A percentile compares a stretch with the other conserved stretches of the same genome.
Conservation (phyloP, 768 basidiomycete genomes). For the Tylopilus sp. region DNA sequence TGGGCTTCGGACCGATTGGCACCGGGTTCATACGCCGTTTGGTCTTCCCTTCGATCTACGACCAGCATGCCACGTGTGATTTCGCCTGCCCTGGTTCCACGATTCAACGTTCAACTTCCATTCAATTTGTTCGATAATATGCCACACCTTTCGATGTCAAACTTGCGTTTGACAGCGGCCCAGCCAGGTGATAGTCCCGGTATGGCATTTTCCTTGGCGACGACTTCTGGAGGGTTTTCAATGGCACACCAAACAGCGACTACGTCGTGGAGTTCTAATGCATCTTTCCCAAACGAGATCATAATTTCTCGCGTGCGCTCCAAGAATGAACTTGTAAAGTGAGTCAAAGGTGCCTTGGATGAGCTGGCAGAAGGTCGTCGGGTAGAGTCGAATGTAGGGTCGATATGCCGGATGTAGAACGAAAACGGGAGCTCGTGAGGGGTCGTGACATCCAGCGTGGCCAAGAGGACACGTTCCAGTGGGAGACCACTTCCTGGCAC, state of each 20-base stretch:
- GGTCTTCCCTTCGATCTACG: conserved; percentile 69
- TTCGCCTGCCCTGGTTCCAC: conserved; percentile 63
- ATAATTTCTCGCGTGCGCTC: conserved; percentile 74
- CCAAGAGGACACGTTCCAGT: conserved; percentile 61
- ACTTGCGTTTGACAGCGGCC: conserved; percentile 48
- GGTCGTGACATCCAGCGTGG: conserved; percentile 83
- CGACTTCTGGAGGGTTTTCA: conserved; percentile 53
- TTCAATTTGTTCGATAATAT: neutral
- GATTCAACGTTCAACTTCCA: neutral
- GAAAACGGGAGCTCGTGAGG: conserved; percentile 75
- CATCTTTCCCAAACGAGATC: conserved; percentile 77
- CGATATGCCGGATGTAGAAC: conserved; percentile 54
- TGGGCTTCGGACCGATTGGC: conserved; percentile 64
- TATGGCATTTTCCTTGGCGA: conserved; percentile 22
- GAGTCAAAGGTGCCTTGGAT: conserved; percentile 57
- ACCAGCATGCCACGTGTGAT: conserved; percentile 86
- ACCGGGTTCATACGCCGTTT: conserved; percentile 62
- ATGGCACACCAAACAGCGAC: conserved; percentile 87
- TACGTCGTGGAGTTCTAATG: conserved; percentile 88
- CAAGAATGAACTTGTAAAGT: conserved; percentile 80
- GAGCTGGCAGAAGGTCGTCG: conserved; percentile 42
- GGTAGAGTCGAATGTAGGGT: conserved; percentile 55
- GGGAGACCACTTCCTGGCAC: conserved; percentile 46
- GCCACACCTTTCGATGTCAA: conserved; percentile 66
- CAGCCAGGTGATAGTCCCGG: conserved; percentile 49